These are phyloP conservation scores for Fusarium denticulatum DNA, from an alignment of 2,329 filamentous ascomycete genomes.

Conservation along the genomic window DNA sequence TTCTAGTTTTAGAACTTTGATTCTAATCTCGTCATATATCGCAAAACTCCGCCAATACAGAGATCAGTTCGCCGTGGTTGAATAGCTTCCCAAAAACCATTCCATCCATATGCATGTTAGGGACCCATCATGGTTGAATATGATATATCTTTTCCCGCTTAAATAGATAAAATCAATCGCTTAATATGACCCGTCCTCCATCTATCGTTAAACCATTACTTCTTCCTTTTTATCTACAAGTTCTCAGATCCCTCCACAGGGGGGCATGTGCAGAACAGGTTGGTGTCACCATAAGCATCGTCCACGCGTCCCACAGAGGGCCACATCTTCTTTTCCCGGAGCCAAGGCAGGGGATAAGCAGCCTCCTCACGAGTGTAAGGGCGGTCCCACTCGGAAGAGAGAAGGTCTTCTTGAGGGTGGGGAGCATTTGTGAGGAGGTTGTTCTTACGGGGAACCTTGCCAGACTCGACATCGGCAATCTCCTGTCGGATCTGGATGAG, in stretches of 20 bases:
- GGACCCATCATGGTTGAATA: constrained; percentile 39
- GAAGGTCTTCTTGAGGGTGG: constrained; percentile 84
- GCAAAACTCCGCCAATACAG: constrained; percentile 27
- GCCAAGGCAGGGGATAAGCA: constrained; percentile 83
- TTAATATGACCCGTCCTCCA: constrained; percentile 9
- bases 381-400: constrained; percentile 78
- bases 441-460: constrained; percentile 75
- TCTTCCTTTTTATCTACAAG: constrained; percentile 22
- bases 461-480: constrained; percentile 85
- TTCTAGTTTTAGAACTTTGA: constrained; percentile 15
- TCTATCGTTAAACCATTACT: constrained; percentile 25
- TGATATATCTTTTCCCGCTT: constrained; percentile 28
- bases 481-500: constrained; percentile 86
- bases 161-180: constrained; percentile 20
- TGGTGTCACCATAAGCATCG: constrained; percentile 89
- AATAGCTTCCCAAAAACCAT: constrained; percentile 33
- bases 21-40: constrained; percentile 21
- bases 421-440: constrained; percentile 93
- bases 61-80: constrained; percentile 36
- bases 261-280: constrained; percentile 94
- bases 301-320: constrained; percentile 86
- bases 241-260: constrained; percentile 73
- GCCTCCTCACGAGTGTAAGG: constrained; percentile 83
- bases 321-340: constrained; percentile 98
- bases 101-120: constrained; percentile 23